These are phyloP conservation scores for Salvia splendens DNA, from an alignment of 257 asterid genomes.

Conservation along the genomic window DNA sequence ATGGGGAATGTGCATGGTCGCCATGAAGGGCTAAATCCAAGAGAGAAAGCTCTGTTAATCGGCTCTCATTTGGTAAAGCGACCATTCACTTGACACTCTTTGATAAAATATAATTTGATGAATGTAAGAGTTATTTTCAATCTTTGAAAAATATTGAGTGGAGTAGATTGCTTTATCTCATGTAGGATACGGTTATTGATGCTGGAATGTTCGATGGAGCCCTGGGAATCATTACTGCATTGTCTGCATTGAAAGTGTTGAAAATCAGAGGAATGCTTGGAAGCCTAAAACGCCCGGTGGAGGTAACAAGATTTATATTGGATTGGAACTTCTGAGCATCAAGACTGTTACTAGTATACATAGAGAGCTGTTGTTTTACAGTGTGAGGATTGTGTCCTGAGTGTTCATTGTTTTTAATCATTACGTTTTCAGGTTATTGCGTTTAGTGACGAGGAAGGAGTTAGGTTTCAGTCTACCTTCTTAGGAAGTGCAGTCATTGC, in stretches of 20 bases:
- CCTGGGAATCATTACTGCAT: conserved; percentile 71
- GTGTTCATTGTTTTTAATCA: conserved; percentile 20
- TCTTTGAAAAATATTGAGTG: neutral
- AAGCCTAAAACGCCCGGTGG: conserved; percentile 74
- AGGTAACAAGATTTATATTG: conserved; percentile 51
- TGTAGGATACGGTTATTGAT: conserved; percentile 93
- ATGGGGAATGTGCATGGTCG: conserved; percentile 99
- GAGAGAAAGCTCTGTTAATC: conserved; percentile 79
- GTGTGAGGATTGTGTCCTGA: too few relatives aligned
- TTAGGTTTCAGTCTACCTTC: conserved; percentile 93
- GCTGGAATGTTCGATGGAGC: conserved; percentile 95
- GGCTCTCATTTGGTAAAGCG: conserved; percentile 97
- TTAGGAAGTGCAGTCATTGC: conserved; percentile 99
- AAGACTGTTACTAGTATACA: neutral
- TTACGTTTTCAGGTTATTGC: conserved; percentile 69
- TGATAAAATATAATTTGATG: conserved; percentile 20
- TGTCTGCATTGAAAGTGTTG: conserved; percentile 85
- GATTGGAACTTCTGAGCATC: neutral
- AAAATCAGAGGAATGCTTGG: conserved; percentile 58
- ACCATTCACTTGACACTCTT: conserved; percentile 27
- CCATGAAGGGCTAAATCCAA: conserved; percentile 69
- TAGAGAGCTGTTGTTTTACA: too few relatives aligned
- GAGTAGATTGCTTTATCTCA: conserved; percentile 24
- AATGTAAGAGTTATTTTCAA: neutral
- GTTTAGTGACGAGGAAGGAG: conserved; percentile 99